Evolutionary conservation across 2,329 filamentous ascomycete genomes (phyloP).

Genomic region (Paecilomyces formosus): DNA sequence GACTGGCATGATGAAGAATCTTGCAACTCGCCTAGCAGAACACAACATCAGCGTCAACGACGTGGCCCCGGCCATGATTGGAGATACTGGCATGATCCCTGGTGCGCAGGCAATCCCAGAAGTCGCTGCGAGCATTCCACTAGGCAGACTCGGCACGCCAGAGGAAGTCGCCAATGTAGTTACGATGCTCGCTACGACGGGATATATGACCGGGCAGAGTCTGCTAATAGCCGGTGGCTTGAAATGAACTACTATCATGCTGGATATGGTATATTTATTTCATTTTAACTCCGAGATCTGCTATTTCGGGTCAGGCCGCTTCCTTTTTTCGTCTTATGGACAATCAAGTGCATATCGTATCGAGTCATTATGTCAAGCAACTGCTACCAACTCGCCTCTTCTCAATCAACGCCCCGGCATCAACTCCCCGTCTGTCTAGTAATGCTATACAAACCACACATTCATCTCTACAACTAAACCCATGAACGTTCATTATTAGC

Average conservation of each 20-base stretch:
- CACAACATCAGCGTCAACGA: slow-evolving; percentile 60
- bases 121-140: slow-evolving; percentile 52
- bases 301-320: not conserved
- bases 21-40: slow-evolving; percentile 52
- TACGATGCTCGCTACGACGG: slow-evolving; percentile 53
- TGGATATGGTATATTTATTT: not conserved
- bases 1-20: slow-evolving; percentile 58
- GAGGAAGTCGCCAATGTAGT: slow-evolving; percentile 56
- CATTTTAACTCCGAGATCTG: not conserved
- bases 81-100: slow-evolving; percentile 56
- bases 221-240: slow-evolving; percentile 41
- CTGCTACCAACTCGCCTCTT: not conserved
- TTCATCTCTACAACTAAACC: not conserved
- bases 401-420: not conserved
- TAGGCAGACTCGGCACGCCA: slow-evolving; percentile 51
- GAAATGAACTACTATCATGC: not conserved
- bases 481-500: not conserved
- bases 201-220: slow-evolving; percentile 53
- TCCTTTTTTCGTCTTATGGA: not conserved
- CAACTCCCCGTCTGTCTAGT: not conserved
- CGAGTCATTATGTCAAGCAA: not conserved
- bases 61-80: slow-evolving; percentile 63
- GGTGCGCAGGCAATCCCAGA: slow-evolving; percentile 51
- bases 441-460: not conserved
- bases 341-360: not conserved